These are phyloP conservation scores for Forsythia suspensa DNA, from an alignment of 257 asterid species.

Conservation along the genomic window DNA sequence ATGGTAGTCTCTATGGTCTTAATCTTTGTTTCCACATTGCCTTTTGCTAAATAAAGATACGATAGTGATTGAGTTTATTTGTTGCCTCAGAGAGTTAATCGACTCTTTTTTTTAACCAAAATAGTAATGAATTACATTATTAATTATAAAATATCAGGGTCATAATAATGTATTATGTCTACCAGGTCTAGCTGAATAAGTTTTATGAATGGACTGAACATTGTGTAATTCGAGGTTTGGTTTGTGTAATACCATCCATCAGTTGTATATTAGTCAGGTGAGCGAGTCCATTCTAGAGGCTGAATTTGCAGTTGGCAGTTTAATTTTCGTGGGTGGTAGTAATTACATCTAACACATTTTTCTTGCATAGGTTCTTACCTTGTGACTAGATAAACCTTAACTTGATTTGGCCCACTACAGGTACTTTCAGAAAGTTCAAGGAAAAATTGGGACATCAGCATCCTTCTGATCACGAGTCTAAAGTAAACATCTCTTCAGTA, in stretches of 20 bases:
- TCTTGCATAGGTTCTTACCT: slow-evolving; percentile 8
- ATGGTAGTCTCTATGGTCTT: slow-evolving; percentile 43
- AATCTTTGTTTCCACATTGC: not conserved
- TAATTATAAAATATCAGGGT: not conserved
- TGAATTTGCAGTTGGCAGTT: slow-evolving; percentile 6
- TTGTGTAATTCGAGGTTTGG: not conserved
- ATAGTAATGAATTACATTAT: not conserved
- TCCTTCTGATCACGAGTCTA: slow-evolving; percentile 51
- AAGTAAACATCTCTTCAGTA: slow-evolving; percentile 38
- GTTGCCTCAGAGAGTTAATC: no score
- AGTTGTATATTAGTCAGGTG: slow-evolving; percentile 1
- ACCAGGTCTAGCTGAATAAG: not conserved
- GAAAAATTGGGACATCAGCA: slow-evolving; percentile 63
- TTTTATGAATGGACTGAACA: not conserved
- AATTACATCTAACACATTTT: not conserved
- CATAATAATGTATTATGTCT: slow-evolving; percentile 13
- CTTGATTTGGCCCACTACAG: slow-evolving; percentile 37
- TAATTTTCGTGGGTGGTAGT: slow-evolving; percentile 1
- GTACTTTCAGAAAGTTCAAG: slow-evolving; percentile 90
- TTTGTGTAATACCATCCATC: not conserved
- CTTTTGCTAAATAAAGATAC: slow-evolving; percentile 2
- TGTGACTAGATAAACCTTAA: not conserved
- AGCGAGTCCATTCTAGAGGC: slow-evolving; percentile 1
- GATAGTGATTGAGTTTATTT: not conserved
- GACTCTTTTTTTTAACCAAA: not conserved